Evolutionary conservation across 2,329 filamentous ascomycete genomes (phyloP), one percentile per base, ranked within the genome.

Genomic region (Phyllosticta ampelicida): DNA sequence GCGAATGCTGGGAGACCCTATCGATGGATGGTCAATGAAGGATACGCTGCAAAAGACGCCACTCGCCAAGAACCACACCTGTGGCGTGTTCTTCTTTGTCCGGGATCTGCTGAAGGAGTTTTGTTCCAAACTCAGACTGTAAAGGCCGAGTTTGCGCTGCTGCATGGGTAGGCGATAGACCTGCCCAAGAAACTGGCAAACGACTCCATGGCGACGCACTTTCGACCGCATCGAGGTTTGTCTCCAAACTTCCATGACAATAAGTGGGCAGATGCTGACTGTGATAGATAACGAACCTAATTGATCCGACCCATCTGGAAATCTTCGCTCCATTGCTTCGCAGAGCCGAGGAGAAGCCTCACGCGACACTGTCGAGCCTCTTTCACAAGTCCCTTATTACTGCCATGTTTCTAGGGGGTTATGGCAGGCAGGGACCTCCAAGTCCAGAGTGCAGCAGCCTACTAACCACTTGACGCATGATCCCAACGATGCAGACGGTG

Each of bases 291-390:
- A 67, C 73, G 2, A 76, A 76, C 60, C 71, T 77, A n/a, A 62
- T 66, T 9, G 74, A 77, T 56, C 10, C 26, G 73, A 0, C 61
- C 66, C 2, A 64, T 0, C 58, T 76, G 1, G 0, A 6, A 0
- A 36, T 58, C 9, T 67, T 77, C 36, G 64, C 60, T 3, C 68
- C 66, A 0, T 56, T 75, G 1, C 69, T 78, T 0, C 66, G 74
- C 54, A 19, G 60, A 0, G 66, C 60, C 8, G 1, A 2, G 1
- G 50, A 67, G 6, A 77, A 76, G 58, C 67, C 70, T 0, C 65
- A 73, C 26, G 75, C 75, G 1, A 74, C 73, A 0, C 64, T 77
- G 0, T 59, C 78, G n/a, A 69, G n/a, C n/a, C n/a, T n/a, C n/a
- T n/a, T n/a, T n/a, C n/a, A n/a, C n/a, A n/a, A n/a, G n/a, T n/a